phyloP scores from a whole-genome alignment of 345 rosid species.

The Salix exigua region DNA sequence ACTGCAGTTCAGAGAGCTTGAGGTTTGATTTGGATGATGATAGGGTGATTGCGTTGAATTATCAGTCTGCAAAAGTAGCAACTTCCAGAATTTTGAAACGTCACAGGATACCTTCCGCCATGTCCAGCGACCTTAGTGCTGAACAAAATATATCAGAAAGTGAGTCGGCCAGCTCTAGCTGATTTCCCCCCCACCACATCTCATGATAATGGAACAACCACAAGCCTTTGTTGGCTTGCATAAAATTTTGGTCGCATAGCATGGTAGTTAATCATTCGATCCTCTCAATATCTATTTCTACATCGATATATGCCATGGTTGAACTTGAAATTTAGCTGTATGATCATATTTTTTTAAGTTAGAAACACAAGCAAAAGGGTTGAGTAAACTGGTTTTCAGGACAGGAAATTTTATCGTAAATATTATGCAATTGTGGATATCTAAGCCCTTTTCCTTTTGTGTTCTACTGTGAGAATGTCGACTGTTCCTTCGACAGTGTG shows the following conservation, averaged over 20 bases:
- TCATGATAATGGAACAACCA: not conserved
- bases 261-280: no score
- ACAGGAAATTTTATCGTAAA: not conserved
- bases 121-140: conserved; percentile 50
- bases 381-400: not conserved
- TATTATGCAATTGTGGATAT: not conserved
- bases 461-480: not conserved
- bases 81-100: conserved; percentile 63
- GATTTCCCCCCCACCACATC: not conserved
- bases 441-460: not conserved
- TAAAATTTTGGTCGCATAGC: no score
- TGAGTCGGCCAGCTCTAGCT: conserved; percentile 7
- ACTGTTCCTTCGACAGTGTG: not conserved
- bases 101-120: conserved; percentile 65
- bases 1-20: conserved; percentile 45
- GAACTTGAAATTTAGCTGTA: no score
- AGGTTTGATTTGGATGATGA: conserved; percentile 84
- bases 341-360: no score
- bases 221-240: no score
- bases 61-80: conserved; percentile 52
- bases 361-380: not conserved
- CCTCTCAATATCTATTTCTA: no score
- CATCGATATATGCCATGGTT: no score
- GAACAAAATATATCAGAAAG: conserved; percentile 21
- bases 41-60: conserved; percentile 60